Conservation (phyloP, 2,329 filamentous ascomycete species). For the Colletotrichum sp. region DNA sequence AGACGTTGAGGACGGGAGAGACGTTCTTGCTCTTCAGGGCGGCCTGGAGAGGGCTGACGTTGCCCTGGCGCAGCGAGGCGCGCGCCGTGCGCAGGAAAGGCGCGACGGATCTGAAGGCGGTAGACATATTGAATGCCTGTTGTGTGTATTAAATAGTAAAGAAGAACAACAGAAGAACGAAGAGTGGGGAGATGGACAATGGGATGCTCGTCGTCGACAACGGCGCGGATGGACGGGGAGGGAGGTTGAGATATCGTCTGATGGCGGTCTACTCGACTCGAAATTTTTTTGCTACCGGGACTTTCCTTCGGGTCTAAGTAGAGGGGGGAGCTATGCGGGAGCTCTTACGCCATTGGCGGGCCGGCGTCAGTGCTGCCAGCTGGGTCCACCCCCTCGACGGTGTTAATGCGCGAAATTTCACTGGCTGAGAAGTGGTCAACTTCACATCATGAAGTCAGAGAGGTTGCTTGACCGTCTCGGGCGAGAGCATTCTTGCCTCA, state of each 20-base stretch:
- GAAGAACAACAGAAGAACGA: conserved; percentile 23
- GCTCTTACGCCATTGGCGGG: conserved; percentile 14
- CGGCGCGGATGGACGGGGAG: conserved; percentile 3
- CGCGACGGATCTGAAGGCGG: conserved; percentile 77
- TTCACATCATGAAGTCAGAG: not conserved
- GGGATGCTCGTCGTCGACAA: conserved; percentile 19
- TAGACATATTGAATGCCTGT: conserved; percentile 69
- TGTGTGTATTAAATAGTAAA: conserved; percentile 26
- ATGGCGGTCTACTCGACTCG: conserved; percentile 4
- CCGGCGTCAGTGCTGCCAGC: not conserved
- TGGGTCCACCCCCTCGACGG: not conserved
- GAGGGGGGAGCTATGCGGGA: conserved; percentile 13
- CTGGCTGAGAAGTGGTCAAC: not conserved
- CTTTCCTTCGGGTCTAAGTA: conserved; percentile 12
- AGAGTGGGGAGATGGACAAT: conserved; percentile 13
- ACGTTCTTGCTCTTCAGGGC: conserved; percentile 67
- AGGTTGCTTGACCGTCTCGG: not conserved
- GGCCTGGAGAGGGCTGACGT: conserved; percentile 78
- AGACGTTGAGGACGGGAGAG: conserved; percentile 68
- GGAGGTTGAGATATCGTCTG: conserved; percentile 12
- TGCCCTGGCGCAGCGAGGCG: conserved; percentile 72
- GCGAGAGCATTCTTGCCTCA: not conserved
- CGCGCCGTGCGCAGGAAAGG: conserved; percentile 85
- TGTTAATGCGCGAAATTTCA: conserved; percentile 2
- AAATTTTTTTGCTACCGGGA: conserved; percentile 21